Evolutionary conservation across 148 eudicot species (phyloP), one percentile per base, ranked within the genome.

Genomic region (Euryodendron excelsum): DNA sequence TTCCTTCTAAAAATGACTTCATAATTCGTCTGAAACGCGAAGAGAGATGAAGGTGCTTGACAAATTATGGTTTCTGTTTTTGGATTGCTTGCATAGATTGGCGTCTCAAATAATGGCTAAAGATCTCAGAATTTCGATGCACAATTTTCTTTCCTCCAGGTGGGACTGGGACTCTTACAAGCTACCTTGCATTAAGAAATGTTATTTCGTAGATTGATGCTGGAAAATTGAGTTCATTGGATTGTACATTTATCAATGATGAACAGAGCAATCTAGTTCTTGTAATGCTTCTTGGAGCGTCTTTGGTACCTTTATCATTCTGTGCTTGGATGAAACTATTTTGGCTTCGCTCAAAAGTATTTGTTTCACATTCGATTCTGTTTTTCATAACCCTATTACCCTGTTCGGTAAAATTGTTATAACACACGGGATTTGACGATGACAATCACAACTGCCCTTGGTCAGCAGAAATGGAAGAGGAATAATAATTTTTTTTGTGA

Each of bases 1-100:
- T 65, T 21, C 1, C 9, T 68, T 44, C 11, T 69, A 1, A 27
- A 45, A 15, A 15, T 55, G 23, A 13, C 8, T 25, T 73, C n/a
- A 25, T 23, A n/a, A 73, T 44, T 36, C 39, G 31, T 13, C 44
- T 23, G 31, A 20, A 72, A 52, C 53, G 25, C 41, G 2, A n/a
- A 25, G 53, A 41, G 56, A 33, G 23, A 21, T 56, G 62, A 25
- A 12, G 47, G 48, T 72, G 20, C 41, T 50, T 10, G 7, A 13
- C 17, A 4, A 34, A 52, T 53, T 34, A n/a, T 36, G 47, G 12
- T 23, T 56, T 73, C 12, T 15, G 12, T 45, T 53, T 60, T 28
- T 78, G 63, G 23, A 59, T 41, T 60, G 52, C 27, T 58, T 48
- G 62, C 13, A 59, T 69, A 78, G 81, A 25, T 59, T 70, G 60